These are phyloP conservation scores for Fusarium duplospermum DNA, from an alignment of 2,329 filamentous ascomycete species.

Conservation along the genomic window DNA sequence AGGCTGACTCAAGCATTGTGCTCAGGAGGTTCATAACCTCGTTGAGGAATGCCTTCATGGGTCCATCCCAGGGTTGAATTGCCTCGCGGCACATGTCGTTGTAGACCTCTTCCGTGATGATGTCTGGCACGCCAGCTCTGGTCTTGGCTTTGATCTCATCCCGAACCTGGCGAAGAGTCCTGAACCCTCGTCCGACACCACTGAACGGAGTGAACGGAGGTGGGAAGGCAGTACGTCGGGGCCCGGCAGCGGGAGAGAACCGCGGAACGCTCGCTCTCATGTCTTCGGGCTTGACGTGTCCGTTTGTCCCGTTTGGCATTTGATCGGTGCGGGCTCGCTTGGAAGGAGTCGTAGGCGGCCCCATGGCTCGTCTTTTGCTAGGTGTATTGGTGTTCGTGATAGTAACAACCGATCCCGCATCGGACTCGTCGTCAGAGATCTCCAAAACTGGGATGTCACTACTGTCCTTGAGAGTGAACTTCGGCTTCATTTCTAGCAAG, in stretches of 20 bases:
- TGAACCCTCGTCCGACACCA: conserved; percentile 53
- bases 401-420: conserved; percentile 43
- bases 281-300: conserved; percentile 55
- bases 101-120: conserved; percentile 70
- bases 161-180: conserved; percentile 64
- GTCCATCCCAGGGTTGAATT: conserved; percentile 67
- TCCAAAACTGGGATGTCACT: conserved; percentile 51
- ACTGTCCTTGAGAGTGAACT: conserved; percentile 56
- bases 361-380: conserved; percentile 47
- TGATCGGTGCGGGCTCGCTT: conserved; percentile 47
- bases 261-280: conserved; percentile 39
- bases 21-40: conserved; percentile 62
- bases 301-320: conserved; percentile 19
- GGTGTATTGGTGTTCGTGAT: conserved; percentile 38
- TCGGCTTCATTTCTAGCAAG: conserved; percentile 60
- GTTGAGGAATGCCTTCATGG: conserved; percentile 61
- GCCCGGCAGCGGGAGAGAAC: conserved; percentile 8
- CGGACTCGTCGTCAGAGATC: conserved; percentile 55
- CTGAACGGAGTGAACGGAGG: conserved; percentile 55
- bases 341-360: conserved; percentile 47
- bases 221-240: conserved; percentile 37
- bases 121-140: conserved; percentile 67
- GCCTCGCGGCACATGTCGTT: conserved; percentile 67
- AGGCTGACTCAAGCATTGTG: conserved; percentile 57
- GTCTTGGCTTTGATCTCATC: conserved; percentile 65